Base-by-base conservation (phyloP, 2,329 filamentous ascomycete species). In the Purpureocillium lavendulum region DNA sequence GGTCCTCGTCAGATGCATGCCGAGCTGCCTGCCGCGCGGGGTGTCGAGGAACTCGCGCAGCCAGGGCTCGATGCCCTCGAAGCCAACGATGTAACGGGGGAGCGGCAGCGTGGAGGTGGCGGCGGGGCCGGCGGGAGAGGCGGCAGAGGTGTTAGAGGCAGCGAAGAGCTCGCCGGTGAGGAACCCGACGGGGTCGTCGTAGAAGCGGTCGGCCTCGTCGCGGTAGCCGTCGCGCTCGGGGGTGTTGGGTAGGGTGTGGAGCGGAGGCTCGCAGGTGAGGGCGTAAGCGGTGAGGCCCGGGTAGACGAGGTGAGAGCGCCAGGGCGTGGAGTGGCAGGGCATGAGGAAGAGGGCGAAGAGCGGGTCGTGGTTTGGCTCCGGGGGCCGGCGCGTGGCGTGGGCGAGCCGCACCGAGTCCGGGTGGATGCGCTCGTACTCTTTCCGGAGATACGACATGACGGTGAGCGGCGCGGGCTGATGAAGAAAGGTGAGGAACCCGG, bases 271-370 rank as follows among this genome's bases (percentile, higher is more conserved):
- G 60, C 92, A 98, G 6, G 84, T 84, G 13, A 97, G 68, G 0
- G 89, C 90, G 70, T 89, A 89, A 4, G 87, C 88, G 42, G 77
- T 65, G 39, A 96, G 78, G 24, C 69, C 65, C 0, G 86, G 77
- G 54, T 92, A 77, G 44, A 94, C 70, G 30, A 97, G 73, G 54
- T 94, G 85, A 13, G 84, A 88, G 52, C 89, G 84, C 90, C 92
- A 97, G 3, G 92, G 90, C 1, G 90, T 97, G 48, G 84, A 86
- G 68, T 98, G 92, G 64, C 92, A 98, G 9, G 92, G 92, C 74
- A 89, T 94, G 17, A 98, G 73, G 64, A 97, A 96, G 15, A 84
- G 82, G 28, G 82, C 77, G 51, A 81, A 82, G 10, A 79, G 69
- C 42, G n/a, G n/a, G n/a, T 75, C 71, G 29, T 65, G 52, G 29